Percentiles rank a stretch among this genome's conserved stretches.
Conservation (phyloP, 352 stramenopile species). For the Globisporangium solare region DNA sequence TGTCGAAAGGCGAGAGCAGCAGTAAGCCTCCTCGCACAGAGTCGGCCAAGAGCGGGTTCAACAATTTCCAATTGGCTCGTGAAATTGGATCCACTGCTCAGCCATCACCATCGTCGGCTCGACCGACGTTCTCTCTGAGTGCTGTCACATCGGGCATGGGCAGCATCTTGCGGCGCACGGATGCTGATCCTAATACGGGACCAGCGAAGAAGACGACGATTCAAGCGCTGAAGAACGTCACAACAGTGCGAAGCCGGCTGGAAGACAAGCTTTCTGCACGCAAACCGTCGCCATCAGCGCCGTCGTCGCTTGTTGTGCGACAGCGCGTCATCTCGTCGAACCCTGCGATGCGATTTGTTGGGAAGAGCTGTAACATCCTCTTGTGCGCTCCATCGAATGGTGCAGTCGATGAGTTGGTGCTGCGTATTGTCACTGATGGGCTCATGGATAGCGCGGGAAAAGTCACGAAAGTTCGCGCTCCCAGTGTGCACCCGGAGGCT, state of each 20-base stretch:
- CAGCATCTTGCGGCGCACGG: slow-evolving; percentile 57
- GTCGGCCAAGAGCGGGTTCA: slow-evolving; percentile 28
- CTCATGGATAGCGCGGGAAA: slow-evolving; percentile 59
- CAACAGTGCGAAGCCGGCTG: slow-evolving; percentile 49
- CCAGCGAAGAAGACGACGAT: slow-evolving; percentile 43
- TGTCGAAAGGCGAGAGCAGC: background rate
- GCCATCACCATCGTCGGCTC: background rate
- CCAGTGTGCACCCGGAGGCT: slow-evolving; percentile 60
- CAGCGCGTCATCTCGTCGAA: slow-evolving; percentile 32
- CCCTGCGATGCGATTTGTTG: slow-evolving; percentile 16
- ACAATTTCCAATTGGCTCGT: slow-evolving; percentile 42
- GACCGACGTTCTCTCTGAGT: slow-evolving; percentile 50
- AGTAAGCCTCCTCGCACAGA: background rate
- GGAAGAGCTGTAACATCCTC: slow-evolving; percentile 62
- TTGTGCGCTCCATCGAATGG: slow-evolving; percentile 89
- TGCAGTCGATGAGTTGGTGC: slow-evolving; percentile 87
- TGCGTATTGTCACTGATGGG: slow-evolving; percentile 81
- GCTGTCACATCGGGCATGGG: slow-evolving; percentile 39
- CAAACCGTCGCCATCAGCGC: slow-evolving; percentile 16
- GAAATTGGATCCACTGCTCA: slow-evolving; percentile 18
- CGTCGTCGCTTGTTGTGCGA: slow-evolving; percentile 34
- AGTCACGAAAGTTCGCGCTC: slow-evolving; percentile 49
- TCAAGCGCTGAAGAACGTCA: slow-evolving; percentile 58
- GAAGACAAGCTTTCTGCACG: slow-evolving; percentile 53
- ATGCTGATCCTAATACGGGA: slow-evolving; percentile 9